Conservation (phyloP, 129 eudicot species). For the Flaveria sonorensis region DNA sequence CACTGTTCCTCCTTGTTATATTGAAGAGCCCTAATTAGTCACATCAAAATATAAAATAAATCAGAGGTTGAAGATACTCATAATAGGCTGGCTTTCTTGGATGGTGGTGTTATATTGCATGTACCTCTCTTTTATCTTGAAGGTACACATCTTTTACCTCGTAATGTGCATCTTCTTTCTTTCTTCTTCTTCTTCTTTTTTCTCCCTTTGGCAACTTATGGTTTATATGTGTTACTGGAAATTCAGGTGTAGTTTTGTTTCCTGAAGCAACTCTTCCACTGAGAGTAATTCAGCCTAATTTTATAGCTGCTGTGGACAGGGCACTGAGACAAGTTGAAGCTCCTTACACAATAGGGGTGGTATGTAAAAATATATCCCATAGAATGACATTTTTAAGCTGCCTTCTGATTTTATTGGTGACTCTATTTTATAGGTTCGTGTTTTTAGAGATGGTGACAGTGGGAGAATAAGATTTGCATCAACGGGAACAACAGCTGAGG, state of each 20-base stretch:
- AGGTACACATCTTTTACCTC: slow-evolving; percentile 47
- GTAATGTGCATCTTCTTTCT: not conserved
- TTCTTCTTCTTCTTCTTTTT: too few species aligned
- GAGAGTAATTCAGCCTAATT: slow-evolving; percentile 64
- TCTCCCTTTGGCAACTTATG: slow-evolving; percentile 4
- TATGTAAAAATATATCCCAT: slow-evolving; percentile 39
- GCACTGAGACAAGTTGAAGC: slow-evolving; percentile 68
- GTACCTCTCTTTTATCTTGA: slow-evolving; percentile 81
- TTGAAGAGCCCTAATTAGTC: slow-evolving; percentile 20
- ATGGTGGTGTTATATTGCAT: slow-evolving; percentile 68
- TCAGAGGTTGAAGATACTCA: slow-evolving; percentile 92
- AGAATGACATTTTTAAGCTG: not conserved
- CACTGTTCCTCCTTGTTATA: not conserved
- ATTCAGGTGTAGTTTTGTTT: slow-evolving; percentile 85
- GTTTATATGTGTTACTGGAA: not conserved
- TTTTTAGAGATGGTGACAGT: slow-evolving; percentile 52
- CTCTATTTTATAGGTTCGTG: slow-evolving; percentile 58
- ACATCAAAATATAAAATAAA: slow-evolving; percentile 28
- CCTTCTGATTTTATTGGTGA: slow-evolving; percentile 2
- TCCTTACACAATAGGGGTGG: slow-evolving; percentile 84
- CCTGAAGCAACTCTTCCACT: slow-evolving; percentile 94
- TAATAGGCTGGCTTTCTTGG: slow-evolving; percentile 72
- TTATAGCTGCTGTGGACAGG: slow-evolving; percentile 74
- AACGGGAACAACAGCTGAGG: slow-evolving; percentile 96
- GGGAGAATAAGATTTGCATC: slow-evolving; percentile 65